These are phyloP conservation scores for Botrytis cinerea DNA, from an alignment of 2,329 filamentous ascomycete genomes.

Conservation along the genomic window DNA sequence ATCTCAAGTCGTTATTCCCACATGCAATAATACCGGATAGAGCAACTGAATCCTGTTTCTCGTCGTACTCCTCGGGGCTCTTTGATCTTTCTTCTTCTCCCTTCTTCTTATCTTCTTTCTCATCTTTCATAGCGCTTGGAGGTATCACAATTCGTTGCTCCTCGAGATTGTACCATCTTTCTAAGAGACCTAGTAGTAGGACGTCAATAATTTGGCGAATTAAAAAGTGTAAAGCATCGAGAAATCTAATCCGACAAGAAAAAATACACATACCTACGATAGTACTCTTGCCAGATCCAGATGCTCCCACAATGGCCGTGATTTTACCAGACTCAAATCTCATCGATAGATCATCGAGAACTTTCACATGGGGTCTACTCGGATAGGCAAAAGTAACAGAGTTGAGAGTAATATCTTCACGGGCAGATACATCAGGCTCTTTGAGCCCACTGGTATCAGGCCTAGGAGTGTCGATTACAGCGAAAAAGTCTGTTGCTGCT, in stretches of 20 bases:
- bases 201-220: background rate
- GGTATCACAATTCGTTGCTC: conserved; percentile 20
- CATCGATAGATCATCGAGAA: conserved; percentile 42
- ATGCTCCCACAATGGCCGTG: conserved; percentile 49
- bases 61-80: conserved; percentile 36
- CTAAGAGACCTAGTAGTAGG: conserved; percentile 38
- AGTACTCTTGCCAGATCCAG: conserved; percentile 47
- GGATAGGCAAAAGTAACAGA: conserved; percentile 44
- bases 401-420: conserved; percentile 41
- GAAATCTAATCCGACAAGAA: background rate
- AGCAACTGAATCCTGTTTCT: conserved; percentile 43
- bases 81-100: conserved; percentile 34
- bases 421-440: conserved; percentile 50
- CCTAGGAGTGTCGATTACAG: conserved; percentile 42
- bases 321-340: conserved; percentile 42
- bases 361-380: conserved; percentile 37
- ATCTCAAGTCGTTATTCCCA: conserved; percentile 54
- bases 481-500: conserved; percentile 43
- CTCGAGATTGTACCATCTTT: conserved; percentile 46
- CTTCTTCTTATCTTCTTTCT: conserved; percentile 47
- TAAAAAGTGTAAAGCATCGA: background rate
- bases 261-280: conserved; percentile 38
- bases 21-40: conserved; percentile 56
- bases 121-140: conserved; percentile 18
- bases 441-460: conserved; percentile 45